These are phyloP conservation scores for Cytospora piceae DNA, from an alignment of 2,329 filamentous ascomycete species.

Conservation along the genomic window DNA sequence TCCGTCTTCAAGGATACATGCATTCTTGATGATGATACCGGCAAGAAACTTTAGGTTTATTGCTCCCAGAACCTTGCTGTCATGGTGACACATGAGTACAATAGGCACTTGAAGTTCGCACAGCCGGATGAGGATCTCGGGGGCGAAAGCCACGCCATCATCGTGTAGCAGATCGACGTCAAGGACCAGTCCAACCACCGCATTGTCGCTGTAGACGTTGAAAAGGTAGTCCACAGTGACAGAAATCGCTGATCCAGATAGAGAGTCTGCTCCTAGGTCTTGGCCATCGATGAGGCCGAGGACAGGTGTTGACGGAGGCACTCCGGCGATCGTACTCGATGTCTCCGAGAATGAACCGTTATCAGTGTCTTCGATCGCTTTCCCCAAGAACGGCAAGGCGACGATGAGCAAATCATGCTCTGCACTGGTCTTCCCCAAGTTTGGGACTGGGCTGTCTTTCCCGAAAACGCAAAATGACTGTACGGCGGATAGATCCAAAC, in stretches of 20 bases:
- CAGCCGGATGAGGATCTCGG: conserved; percentile 28
- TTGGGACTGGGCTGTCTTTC: conserved; percentile 29
- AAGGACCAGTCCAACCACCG: conserved; percentile 31
- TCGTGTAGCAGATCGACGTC: conserved; percentile 21
- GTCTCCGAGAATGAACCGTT: conserved; percentile 28
- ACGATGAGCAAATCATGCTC: conserved; percentile 32
- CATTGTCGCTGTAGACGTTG: conserved; percentile 27
- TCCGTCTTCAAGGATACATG: conserved; percentile 45
- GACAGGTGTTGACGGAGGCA: conserved; percentile 23
- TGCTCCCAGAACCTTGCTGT: conserved; percentile 29
- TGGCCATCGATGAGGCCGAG: conserved; percentile 32
- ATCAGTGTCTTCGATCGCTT: conserved; percentile 22
- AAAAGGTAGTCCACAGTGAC: conserved; percentile 27
- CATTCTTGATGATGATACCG: conserved; percentile 48
- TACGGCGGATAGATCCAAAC: conserved; percentile 26
- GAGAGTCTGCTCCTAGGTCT: conserved; percentile 21
- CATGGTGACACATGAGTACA: conserved; percentile 35
- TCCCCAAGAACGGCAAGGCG: conserved; percentile 25
- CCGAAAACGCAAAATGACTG: conserved; percentile 32
- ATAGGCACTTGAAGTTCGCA: conserved; percentile 29
- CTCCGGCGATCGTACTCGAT: conserved; percentile 30
- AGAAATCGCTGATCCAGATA: conserved; percentile 9
- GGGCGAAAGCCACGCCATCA: conserved; percentile 4
- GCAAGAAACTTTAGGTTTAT: conserved; percentile 40
- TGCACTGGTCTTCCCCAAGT: conserved; percentile 28